Evolutionary conservation across 2,329 filamentous ascomycete species (phyloP), one percentile per base, ranked within the genome.

Genomic region (Lachnellula arida): DNA sequence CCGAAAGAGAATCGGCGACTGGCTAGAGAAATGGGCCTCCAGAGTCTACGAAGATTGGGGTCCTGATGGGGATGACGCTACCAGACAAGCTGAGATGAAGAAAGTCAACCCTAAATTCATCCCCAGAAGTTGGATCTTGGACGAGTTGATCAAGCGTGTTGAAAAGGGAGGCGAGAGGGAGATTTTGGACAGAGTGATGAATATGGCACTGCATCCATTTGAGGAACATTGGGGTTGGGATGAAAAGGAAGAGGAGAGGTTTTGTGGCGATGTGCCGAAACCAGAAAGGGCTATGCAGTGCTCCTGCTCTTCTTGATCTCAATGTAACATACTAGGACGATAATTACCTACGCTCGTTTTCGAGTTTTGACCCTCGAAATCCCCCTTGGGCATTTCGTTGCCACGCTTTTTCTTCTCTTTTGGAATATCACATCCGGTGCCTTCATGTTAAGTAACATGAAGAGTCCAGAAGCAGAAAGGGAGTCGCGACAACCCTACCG

Each of bases 71-170:
- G 70, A 68, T 2, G 86, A 95, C 47, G 75, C 73, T 3, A 81
- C 87, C 65, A 79, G 93, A 59, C 81, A 85, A 56, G 72, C 68
- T 32, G 82, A 81, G 12, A 97, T 97, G 94, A 90, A 88, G 74
- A 78, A 75, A 25, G 88, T 92, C 22, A 99, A 99, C 68, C 94
- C 94, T 2, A 96, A 89, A 75, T 99, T 99, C 67, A 78, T 97
- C 0, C 91, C 94, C 0, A 82, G 91, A 47, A 86, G 88, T 17
- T 99, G 93, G 92, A 83, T 99, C 51, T 78, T 99, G 19, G 93
- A 97, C 70, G 94, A 99, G 72, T 72, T 99, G 14, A 97, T 99
- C 63, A 83, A 88, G 46, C 82, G 90, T 9, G 92, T 97, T 0
- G 91, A 97, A 72, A 89, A 89, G 70, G 84, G 86, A 51, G 84